Evolutionary conservation across 129 eudicot genomes (phyloP).

Genomic region (Smallanthus sonchifolius): DNA sequence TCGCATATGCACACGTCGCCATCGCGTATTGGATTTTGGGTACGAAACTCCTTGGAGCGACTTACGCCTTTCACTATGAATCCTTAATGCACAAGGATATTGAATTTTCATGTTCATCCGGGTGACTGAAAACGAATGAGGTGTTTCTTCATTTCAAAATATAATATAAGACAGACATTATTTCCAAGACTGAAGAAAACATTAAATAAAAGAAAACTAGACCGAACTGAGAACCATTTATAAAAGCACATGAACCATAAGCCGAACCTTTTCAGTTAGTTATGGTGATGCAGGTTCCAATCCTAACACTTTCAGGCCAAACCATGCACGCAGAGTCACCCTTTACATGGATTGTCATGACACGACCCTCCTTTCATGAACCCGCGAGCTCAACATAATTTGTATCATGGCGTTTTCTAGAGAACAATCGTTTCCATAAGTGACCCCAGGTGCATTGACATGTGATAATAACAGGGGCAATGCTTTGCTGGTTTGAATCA

Average conservation of each 20-base stretch:
- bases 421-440: conserved; percentile 50
- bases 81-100: background rate
- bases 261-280: background rate
- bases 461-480: conserved; percentile 7
- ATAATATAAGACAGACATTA: background rate
- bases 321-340: background rate
- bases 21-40: too few species aligned
- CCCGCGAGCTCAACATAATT: conserved; percentile 24
- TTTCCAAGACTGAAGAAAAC: background rate
- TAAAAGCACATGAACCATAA: background rate
- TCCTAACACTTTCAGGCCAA: background rate
- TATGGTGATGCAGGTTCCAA: background rate
- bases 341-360: too few species aligned
- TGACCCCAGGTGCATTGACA: conserved; percentile 39
- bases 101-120: background rate
- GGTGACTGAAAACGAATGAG: background rate
- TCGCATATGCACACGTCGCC: too few species aligned
- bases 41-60: too few species aligned
- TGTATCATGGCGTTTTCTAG: conserved; percentile 21
- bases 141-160: background rate
- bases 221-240: too few species aligned
- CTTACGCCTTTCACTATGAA: too few species aligned
- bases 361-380: conserved; percentile 6
- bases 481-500: conserved; percentile 15
- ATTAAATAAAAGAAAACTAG: too few species aligned